These are phyloP conservation scores for Pigoraptor vietnamica DNA, from an alignment of 78 protist genomes.

Conservation along the genomic window DNA sequence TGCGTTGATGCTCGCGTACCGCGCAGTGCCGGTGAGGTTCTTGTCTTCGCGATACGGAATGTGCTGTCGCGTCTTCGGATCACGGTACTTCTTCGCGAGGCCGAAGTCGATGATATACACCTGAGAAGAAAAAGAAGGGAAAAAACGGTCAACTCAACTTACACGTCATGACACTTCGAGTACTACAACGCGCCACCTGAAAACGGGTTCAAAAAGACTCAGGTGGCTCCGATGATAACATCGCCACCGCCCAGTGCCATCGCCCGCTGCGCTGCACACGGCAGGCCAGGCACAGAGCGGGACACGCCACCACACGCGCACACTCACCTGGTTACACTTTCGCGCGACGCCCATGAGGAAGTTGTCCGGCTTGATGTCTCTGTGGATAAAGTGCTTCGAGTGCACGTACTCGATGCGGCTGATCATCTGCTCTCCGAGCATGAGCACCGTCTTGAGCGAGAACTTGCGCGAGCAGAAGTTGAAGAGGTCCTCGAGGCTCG, in stretches of 20 bases:
- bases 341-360: constrained; percentile 90
- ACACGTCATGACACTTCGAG: too few relatives aligned
- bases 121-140: too few relatives aligned
- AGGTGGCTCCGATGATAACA: too few relatives aligned
- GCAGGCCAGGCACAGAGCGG: too few relatives aligned
- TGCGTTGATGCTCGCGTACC: constrained; percentile 89
- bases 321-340: constrained; percentile 45
- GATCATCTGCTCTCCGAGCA: constrained; percentile 93
- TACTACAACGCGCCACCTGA: too few relatives aligned
- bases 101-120: constrained; percentile 95
- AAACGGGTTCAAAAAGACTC: too few relatives aligned
- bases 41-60: constrained; percentile 94
- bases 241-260: too few relatives aligned
- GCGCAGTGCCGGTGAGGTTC: constrained; percentile 94
- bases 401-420: constrained; percentile 59
- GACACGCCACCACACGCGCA: too few relatives aligned
- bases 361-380: constrained; percentile 95
- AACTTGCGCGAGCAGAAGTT: constrained; percentile 82
- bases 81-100: constrained; percentile 92
- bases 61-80: constrained; percentile 82
- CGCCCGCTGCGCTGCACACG: too few relatives aligned
- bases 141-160: too few relatives aligned
- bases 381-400: constrained; percentile 77
- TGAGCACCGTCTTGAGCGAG: constrained; percentile 78
- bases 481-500: constrained; percentile 94